Evolutionary conservation across 2,329 filamentous ascomycete genomes (phyloP), one percentile per base, ranked within the genome.

Genomic region (Aspergillus felis): DNA sequence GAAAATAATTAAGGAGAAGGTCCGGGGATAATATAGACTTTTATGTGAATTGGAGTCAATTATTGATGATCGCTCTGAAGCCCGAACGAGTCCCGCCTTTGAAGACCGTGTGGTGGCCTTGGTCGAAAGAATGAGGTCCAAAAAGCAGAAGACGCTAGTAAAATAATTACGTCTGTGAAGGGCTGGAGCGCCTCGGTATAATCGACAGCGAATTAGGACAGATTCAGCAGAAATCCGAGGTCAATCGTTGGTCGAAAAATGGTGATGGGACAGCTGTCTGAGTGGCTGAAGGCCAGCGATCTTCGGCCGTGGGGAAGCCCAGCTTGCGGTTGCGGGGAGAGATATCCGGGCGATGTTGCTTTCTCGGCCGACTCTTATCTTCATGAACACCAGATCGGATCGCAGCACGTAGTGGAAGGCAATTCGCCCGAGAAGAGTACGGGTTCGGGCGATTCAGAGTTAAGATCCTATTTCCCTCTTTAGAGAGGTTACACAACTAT

Each of bases 121-220:
- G 44, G 22, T 47, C 9, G 6, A 46, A 14, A 46, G 20, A 25
- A 25, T 46, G 42, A 47, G 22, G 44, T 27, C 24, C 44, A 25
- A 25, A 47, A 27, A 27, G 5, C 22, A 47, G 44, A 17, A 14
- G 44, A 10, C 22, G 56, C 38, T 48, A 54, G 14, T 42, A 28
- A 51, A 29, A 28, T 55, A n/a, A 22, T 47, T 7, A 24, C 22
- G 10, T 12, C 24, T 24, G 8, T 3, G 9, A 47, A 24, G 22
- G 1, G 1, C 22, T 44, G n/a, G 41, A 50, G 55, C 27, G 54
- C 57, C 64, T 69, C 67, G 67, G 67, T 61, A 41, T 62, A 68
- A 66, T 61, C 42, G 56, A 53, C 50, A 57, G 57, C 59, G 54
- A 61, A 61, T 59, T 38, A 55, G 47, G 46, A 54, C 41, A 29